Conservation (phyloP, 768 basidiomycete genomes). For the Tricholoma sp. region DNA sequence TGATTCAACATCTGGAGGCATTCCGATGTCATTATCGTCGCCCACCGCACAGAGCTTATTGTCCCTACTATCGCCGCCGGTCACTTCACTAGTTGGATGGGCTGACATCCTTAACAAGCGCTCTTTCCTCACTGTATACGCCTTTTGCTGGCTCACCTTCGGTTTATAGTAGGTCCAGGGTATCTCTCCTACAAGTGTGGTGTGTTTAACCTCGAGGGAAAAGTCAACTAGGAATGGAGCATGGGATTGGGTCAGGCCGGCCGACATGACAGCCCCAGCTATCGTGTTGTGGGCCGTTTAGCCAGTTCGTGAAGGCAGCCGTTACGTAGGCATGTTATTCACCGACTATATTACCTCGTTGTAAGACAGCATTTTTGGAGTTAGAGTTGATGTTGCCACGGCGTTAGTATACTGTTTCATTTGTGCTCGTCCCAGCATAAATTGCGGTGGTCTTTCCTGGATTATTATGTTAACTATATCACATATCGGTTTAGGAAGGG, state of each 20-base stretch:
- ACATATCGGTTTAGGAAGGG: conserved; percentile 87
- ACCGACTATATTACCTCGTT: conserved; percentile 64
- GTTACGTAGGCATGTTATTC: conserved; percentile 70
- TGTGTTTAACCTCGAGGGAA: conserved; percentile 60
- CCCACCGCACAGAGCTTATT: conserved; percentile 62
- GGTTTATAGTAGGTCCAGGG: conserved; percentile 69
- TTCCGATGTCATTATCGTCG: conserved; percentile 66
- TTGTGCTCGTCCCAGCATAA: conserved; percentile 64
- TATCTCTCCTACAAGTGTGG: conserved; percentile 73
- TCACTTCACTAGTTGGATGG: conserved; percentile 69
- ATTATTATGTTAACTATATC: conserved; percentile 76
- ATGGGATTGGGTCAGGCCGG: conserved; percentile 48
- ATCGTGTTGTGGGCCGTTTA: no score
- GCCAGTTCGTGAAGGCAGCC: conserved; percentile 48
- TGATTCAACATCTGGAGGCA: conserved; percentile 74
- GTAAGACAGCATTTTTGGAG: conserved; percentile 57
- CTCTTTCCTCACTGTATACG: conserved; percentile 72
- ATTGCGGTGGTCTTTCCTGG: conserved; percentile 57
- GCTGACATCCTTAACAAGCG: conserved; percentile 86
- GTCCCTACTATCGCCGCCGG: conserved; percentile 63
- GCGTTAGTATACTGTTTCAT: conserved; percentile 61
- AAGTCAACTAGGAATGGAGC: conserved; percentile 74
- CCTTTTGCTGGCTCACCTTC: conserved; percentile 72
- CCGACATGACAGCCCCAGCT: conserved; percentile 44
- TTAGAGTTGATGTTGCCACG: conserved; percentile 51